phyloP scores from a whole-genome alignment of 2,329 filamentous ascomycete genomes.

The Trichoderma asperellum region DNA sequence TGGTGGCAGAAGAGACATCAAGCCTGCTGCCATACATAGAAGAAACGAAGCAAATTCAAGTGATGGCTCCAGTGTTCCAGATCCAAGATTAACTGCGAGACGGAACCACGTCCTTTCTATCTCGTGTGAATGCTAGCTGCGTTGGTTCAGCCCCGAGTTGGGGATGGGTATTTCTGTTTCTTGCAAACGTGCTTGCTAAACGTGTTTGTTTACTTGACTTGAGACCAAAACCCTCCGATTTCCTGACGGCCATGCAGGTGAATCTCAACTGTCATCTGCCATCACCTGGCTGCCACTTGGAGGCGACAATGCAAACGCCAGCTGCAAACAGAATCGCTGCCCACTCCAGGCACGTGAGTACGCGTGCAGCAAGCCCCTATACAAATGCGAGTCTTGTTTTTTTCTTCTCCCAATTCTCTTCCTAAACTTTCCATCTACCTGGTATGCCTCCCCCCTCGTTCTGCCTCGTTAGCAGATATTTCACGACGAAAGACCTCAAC shows the following conservation, averaged over 20 bases:
- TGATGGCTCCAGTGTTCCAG: too few relatives aligned
- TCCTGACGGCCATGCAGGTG: neutral
- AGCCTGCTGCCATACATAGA: neutral
- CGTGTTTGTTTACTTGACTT: too few relatives aligned
- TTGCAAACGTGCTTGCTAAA: too few relatives aligned
- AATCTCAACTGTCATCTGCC: neutral
- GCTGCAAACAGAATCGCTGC: neutral
- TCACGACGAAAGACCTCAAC: neutral
- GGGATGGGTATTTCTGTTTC: too few relatives aligned
- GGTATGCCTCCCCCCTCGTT: neutral
- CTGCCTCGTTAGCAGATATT: neutral
- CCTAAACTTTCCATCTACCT: neutral
- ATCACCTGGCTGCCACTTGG: neutral
- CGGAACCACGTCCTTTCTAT: too few relatives aligned
- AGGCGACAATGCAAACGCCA: neutral
- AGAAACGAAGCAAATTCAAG: neutral
- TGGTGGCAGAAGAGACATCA: neutral
- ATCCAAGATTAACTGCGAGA: too few relatives aligned
- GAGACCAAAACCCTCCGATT: too few relatives aligned
- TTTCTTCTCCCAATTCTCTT: neutral
- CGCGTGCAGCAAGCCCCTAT: neutral
- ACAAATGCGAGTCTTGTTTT: neutral
- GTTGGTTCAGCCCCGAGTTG: too few relatives aligned
- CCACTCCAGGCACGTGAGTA: neutral
- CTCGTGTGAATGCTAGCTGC: too few relatives aligned